phyloP scores from a whole-genome alignment of 2,329 filamentous ascomycete species.

The Trichoderma sp. region DNA sequence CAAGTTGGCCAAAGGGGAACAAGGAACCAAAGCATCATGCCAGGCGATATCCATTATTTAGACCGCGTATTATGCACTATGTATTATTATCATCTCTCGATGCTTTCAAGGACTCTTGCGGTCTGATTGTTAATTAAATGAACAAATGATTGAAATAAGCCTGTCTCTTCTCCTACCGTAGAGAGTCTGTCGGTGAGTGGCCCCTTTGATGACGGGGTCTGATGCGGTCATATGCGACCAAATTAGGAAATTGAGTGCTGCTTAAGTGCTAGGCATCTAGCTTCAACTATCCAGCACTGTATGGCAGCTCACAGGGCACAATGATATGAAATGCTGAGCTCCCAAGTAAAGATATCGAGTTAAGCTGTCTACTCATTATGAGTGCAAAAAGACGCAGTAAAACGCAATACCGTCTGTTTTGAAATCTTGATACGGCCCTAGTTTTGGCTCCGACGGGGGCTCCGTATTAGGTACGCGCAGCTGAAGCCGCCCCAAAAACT shows the following conservation, averaged over 20 bases:
- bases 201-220: not conserved
- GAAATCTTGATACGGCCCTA: conserved; percentile 4
- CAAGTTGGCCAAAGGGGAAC: not conserved
- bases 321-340: not conserved
- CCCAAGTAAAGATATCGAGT: not conserved
- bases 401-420: not conserved
- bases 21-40: conserved; percentile 20
- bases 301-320: not conserved
- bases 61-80: not conserved
- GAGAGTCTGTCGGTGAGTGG: conserved; percentile 4
- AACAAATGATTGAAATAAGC: conserved; percentile 1
- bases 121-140: not conserved
- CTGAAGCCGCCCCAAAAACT: not conserved
- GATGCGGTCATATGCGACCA: not conserved
- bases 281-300: not conserved
- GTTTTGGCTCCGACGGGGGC: conserved; percentile 19
- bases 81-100: not conserved
- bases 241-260: conserved; percentile 8
- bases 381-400: not conserved
- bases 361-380: not conserved
- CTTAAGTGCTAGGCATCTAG: not conserved
- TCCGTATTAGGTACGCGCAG: not conserved
- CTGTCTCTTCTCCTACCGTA: not conserved
- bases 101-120: not conserved
- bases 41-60: conserved; percentile 28